Base-by-base conservation (phyloP, 495 filamentous ascomycete species). In the Aspergillus panamensis region DNA sequence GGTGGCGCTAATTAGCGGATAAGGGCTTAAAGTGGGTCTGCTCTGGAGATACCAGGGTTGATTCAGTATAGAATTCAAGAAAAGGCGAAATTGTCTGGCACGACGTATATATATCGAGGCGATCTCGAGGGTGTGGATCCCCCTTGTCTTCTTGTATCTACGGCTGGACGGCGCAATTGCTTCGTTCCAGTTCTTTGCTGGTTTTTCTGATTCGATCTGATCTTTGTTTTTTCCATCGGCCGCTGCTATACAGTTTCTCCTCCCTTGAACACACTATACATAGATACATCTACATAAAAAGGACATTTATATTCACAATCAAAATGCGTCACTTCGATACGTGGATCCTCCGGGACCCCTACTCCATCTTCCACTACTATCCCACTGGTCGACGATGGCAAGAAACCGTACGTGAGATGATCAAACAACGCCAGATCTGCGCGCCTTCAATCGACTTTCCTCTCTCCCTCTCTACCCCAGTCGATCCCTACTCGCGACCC, bases 281-380 rank as follows among this genome's bases (percentile, higher is more conserved):
- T 17, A 31, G 21, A 14, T 6, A 8, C 19, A 53, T 16, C 21
- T 9, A 19, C 48, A 39, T 35, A 39, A 19, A 47, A 33, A 25
- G 2, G 6, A 14, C 12, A 44, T 3, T 50, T 48, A 54, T 7
- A 37, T 1, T 39, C 29, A 44, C 29, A 19, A 10, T 10, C 25
- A 68, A n/a, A 58, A 77, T 77, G 73, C 72, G 75, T 50, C 75
- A 77, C 55, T 76, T 77, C 61, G 75, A 77, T 48, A 62, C 75
- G 51, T 77, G 75, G 75, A 60, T 77, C 64, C 60, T 77, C 13
- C 72, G 75, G 29, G 75, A 77, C 51, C 75, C 75, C 55, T 77
- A 77, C 57, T 75, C 72, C 29, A 75, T 77, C 61, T 75, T 67
- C 60, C 73, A 77, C 51, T 77, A 77, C 54, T 77, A 77, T 48